These are phyloP conservation scores for Rhodomyrtus psidioides DNA, from an alignment of 441 rosid genomes.

Conservation along the genomic window DNA sequence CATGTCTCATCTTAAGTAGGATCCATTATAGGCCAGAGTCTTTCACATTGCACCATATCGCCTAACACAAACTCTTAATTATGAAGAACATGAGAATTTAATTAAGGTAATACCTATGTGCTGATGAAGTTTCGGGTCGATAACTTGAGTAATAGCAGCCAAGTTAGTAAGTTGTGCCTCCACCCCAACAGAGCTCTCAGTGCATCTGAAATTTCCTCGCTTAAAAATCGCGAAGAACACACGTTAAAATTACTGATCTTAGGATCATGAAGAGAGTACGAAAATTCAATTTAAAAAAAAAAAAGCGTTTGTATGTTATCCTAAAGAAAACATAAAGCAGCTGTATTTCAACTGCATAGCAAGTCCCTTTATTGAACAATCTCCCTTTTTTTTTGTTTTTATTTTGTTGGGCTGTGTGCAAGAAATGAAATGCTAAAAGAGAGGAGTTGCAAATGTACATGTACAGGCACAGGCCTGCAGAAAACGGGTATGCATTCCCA, in stretches of 20 bases:
- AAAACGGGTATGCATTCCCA: not conserved
- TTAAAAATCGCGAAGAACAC: conserved; percentile 24
- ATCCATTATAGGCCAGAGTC: not conserved
- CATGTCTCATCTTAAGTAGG: not conserved
- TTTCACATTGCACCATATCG: not conserved
- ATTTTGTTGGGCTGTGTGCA: no score
- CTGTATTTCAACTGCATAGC: not conserved
- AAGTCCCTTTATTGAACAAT: not conserved
- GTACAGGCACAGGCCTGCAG: not conserved
- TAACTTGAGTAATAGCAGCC: conserved; percentile 79
- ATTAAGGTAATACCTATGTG: conserved; percentile 56
- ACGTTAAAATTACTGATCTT: not conserved
- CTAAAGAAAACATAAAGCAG: not conserved
- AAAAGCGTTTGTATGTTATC: not conserved
- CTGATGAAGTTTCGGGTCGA: conserved; percentile 94
- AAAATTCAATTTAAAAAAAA: not conserved
- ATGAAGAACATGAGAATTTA: not conserved
- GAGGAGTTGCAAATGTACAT: not conserved
- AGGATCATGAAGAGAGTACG: not conserved
- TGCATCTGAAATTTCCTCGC: conserved; percentile 94
- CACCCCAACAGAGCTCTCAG: conserved; percentile 86
- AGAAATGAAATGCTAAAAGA: not conserved
- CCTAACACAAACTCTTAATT: not conserved
- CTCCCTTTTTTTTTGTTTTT: no score
- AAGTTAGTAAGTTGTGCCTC: conserved; percentile 79